Base-by-base conservation (phyloP, 2,329 filamentous ascomycete species). In the Aschersonia sp. region DNA sequence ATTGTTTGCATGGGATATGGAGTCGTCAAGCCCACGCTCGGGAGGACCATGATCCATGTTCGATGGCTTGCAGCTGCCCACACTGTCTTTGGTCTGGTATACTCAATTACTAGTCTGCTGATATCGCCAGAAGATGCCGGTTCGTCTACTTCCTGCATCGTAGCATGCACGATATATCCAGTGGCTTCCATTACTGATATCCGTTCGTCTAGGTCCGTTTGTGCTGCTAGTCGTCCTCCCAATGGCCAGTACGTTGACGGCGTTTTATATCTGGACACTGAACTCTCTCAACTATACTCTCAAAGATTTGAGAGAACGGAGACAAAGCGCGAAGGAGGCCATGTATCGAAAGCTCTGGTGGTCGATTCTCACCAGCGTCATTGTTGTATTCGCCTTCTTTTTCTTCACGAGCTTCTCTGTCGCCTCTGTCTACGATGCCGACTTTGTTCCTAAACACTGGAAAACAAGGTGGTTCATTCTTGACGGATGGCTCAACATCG, bases 341-440 rank as follows among this genome's bases (percentile, higher is more conserved):
- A 98, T 98, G 94, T 98, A 97, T 69, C 89, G 85, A 69, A 94
- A 94, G 65, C 79, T 98, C 10, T 98, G 94, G 89, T 98, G 89
- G 89, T 91, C 88, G 63, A 95, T 98, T 51, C 74, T 98, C 44
- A 73, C 79, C 53, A 94, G 85, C 62, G 94, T 98, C 61, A 70
- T 97, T 45, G 87, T 97, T 56, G 96, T 97, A 56, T 98, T 98
- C 58, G 89, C 76, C 49, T 98, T 98, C 71, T 96, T 98, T 74
- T 97, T 98, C 72, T 82, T 97, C 72, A 97, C 96, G 72, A 94
- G 86, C 56, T 89, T 96, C 66, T 88, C 86, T 1, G 95, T 98
- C 62, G 91, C 89, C 45, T 89, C 89, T 9, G 80, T 82, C 45
- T 78, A 77, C 45, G 84, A 89, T 53, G 86, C 86, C 1, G 85